These are phyloP conservation scores for Penicillium malachiteum DNA, from an alignment of 495 filamentous ascomycete genomes.

Conservation along the genomic window DNA sequence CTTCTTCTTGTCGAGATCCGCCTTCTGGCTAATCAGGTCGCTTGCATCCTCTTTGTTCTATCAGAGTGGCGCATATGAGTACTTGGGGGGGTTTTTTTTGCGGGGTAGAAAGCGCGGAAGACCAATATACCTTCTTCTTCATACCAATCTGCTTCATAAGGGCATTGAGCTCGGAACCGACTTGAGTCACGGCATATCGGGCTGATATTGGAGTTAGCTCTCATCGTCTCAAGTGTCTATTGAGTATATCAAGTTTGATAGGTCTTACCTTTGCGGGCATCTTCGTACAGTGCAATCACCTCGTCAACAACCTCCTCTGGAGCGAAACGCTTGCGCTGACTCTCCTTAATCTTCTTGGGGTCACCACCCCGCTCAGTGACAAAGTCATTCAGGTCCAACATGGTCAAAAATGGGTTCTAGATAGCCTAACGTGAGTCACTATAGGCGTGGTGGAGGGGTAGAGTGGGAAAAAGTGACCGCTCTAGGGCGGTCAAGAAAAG, in stretches of 20 bases:
- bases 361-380: constrained; percentile 86
- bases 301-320: constrained; percentile 83
- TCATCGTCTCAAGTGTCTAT: not conserved
- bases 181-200: constrained; percentile 75
- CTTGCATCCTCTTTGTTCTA: constrained; percentile 83
- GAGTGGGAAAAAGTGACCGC: constrained; percentile 23
- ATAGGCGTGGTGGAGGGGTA: constrained; percentile 25
- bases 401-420: constrained; percentile 28
- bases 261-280: constrained; percentile 70
- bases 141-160: constrained; percentile 84
- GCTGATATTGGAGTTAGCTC: constrained; percentile 43
- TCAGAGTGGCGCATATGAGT: not conserved
- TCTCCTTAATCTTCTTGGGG: constrained; percentile 84
- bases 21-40: constrained; percentile 72
- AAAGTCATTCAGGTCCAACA: constrained; percentile 81
- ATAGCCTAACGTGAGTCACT: constrained; percentile 15
- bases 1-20: constrained; percentile 73
- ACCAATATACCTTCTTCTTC: constrained; percentile 75
- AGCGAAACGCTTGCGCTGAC: constrained; percentile 77
- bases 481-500: not conserved
- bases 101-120: not conserved
- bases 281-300: constrained; percentile 83
- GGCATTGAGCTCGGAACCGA: constrained; percentile 79
- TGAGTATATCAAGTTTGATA: no score
- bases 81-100: not conserved